Evolutionary conservation across 1,284 basidiomycete species (phyloP).

Genomic region (Pseudozyma pruni): DNA sequence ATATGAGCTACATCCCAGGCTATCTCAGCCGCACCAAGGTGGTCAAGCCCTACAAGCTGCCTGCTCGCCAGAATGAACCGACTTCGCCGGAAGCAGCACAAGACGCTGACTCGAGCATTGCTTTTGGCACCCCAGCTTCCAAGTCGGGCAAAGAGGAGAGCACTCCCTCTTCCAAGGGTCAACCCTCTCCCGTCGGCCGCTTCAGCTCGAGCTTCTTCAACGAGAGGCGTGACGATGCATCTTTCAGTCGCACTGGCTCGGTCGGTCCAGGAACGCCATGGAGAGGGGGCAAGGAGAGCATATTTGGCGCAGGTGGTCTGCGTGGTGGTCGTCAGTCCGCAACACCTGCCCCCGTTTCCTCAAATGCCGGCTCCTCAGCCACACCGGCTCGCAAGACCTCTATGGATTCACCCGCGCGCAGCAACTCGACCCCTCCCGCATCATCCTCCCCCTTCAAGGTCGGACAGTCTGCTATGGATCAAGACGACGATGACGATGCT

Average conservation of each 20-base stretch:
- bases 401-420: constrained; percentile 32
- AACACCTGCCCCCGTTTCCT: constrained; percentile 30
- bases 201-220: constrained; percentile 61
- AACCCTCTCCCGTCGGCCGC: constrained; percentile 43
- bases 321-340: constrained; percentile 48
- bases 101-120: constrained; percentile 42
- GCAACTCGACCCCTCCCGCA: constrained; percentile 36
- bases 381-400: constrained; percentile 37
- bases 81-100: constrained; percentile 39
- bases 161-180: constrained; percentile 32
- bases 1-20: constrained; percentile 51
- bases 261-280: constrained; percentile 37
- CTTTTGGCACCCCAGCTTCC: constrained; percentile 52
- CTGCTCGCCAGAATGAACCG: constrained; percentile 42
- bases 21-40: constrained; percentile 49
- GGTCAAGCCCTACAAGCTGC: constrained; percentile 49
- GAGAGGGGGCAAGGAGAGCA: constrained; percentile 51
- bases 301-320: constrained; percentile 58
- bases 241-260: constrained; percentile 27
- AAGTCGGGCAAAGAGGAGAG: constrained; percentile 46
- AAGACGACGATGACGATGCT: constrained; percentile 49
- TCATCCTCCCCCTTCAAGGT: constrained; percentile 26
- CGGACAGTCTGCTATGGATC: constrained; percentile 28
- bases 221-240: constrained; percentile 39
- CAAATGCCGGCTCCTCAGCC: constrained; percentile 6